Conservation (phyloP, 2,329 filamentous ascomycete species). For the Aspergillus fumigatus region DNA sequence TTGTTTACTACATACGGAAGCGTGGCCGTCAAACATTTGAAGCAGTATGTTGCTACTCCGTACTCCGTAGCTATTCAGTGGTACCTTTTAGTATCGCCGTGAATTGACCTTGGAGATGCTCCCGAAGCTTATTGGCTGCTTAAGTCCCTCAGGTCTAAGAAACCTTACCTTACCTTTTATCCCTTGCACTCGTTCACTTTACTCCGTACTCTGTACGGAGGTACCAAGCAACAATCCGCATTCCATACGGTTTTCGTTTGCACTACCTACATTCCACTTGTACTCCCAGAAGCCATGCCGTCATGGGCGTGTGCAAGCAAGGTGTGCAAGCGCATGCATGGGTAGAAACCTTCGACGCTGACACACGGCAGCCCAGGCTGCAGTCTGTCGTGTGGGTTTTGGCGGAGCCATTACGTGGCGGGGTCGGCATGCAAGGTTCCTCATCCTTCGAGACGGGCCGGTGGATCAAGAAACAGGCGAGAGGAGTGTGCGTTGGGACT, state of each 20-base stretch:
- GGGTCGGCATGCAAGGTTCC: background rate
- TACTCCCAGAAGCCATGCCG: background rate
- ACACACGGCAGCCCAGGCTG: background rate
- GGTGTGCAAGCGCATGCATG: background rate
- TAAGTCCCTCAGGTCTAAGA: background rate
- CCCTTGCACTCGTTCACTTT: no score
- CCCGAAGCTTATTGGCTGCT: background rate
- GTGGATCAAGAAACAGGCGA: background rate
- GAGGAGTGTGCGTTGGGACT: background rate
- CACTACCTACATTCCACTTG: background rate
- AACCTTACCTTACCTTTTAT: no score
- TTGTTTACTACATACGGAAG: no score
- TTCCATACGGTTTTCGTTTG: background rate
- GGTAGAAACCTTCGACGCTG: background rate
- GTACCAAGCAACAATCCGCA: background rate
- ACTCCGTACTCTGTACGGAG: background rate
- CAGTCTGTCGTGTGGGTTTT: background rate
- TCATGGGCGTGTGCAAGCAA: background rate
- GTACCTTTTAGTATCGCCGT: no score
- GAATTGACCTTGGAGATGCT: background rate
- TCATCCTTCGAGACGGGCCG: background rate
- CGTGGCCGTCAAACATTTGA: background rate
- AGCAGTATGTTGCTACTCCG: no score
- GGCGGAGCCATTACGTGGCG: slow-evolving; percentile 2
- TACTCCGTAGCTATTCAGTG: no score